Base-by-base conservation (phyloP, 2,329 filamentous ascomycete species). In the Coniochaeta sp. region DNA sequence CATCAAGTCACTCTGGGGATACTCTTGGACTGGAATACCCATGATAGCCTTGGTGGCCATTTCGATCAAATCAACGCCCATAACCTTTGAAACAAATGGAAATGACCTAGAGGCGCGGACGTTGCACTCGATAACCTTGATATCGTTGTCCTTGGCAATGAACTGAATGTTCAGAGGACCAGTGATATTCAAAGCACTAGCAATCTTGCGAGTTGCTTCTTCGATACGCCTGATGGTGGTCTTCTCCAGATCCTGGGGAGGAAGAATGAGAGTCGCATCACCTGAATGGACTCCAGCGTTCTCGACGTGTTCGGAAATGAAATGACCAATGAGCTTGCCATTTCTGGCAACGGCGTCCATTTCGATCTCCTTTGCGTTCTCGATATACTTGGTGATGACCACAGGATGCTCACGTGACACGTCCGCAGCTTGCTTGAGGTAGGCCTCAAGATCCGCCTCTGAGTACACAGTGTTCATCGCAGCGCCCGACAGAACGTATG, bases 401-500 rank as follows among this genome's bases (percentile, higher is more conserved):
- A 99, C 95, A 0, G 95, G 95, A 73, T 98, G 91, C 64, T 98
- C 93, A 64, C 90, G 87, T 6, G 95, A 98, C 55, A 99, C 95
- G 65, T 96, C 93, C 7, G 85, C 90, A 59, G 95, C 95, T 76
- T 98, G 93, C 65, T 90, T 85, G 52, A 99, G 81, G 75, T 96
- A 98, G 69, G 82, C 88, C 68, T 91, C 90, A 61, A 99, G 80
- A 72, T 98, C 95, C 71, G 93, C 89, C 78, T 96, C 88, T 0
- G 93, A 97, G 79, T 98, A 98, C 38, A 98, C 95, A 0, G 95
- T 98, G 81, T 98, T 99, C 95, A 99, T 99, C 19, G 95, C 95
- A 56, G 95, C 95, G 66, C 95, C 95, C 1, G 95, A 98, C 6
- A 99, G 83, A 54, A 99, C 95, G 70, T 99, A 99, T 0, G 95